A percentile compares a stretch with the other conserved stretches of the same genome.
Conservation (phyloP, 148 eudicot species). For the Chenopodium quinoa region DNA sequence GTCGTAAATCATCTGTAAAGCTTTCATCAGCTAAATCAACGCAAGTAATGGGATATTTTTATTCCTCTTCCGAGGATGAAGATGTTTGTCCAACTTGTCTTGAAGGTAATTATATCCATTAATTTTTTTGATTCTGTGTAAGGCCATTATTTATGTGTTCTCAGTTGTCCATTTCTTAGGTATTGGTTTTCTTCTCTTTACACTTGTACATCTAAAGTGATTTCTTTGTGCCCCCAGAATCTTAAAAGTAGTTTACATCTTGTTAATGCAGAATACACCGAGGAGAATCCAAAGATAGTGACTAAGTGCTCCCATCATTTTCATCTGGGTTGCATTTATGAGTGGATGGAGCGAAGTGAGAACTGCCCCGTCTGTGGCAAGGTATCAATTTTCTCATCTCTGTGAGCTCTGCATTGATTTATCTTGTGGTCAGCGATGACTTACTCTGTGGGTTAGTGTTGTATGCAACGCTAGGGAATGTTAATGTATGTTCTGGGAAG, state of each 20-base stretch:
- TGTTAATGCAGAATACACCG: conserved; percentile 70
- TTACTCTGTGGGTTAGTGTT: neutral
- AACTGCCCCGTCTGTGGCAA: conserved; percentile 94
- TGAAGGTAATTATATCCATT: conserved; percentile 51
- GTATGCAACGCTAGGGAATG: neutral
- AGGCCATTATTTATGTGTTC: neutral
- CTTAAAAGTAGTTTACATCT: conserved; percentile 6
- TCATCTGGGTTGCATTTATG: conserved; percentile 92
- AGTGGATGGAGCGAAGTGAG: conserved; percentile 99
- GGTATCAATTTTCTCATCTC: conserved; percentile 42
- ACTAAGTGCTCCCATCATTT: conserved; percentile 91
- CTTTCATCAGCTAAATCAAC: conserved; percentile 51
- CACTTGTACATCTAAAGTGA: neutral
- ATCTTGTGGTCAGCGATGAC: neutral
- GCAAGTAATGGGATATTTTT: conserved; percentile 57
- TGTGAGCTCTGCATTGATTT: neutral
- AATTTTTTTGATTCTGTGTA: neutral
- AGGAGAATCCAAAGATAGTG: conserved; percentile 85
- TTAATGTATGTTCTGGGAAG: neutral
- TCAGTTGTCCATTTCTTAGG: neutral
- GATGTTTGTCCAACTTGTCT: conserved; percentile 97
- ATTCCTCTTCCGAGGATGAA: conserved; percentile 79
- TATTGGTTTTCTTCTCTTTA: neutral
- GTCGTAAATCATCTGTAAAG: conserved; percentile 51
- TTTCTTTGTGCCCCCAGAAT: neutral